Percentiles rank a stretch among this genome's conserved stretches.
Conservation (phyloP, 441 rosid genomes). For the Pelargonium citronellum region DNA sequence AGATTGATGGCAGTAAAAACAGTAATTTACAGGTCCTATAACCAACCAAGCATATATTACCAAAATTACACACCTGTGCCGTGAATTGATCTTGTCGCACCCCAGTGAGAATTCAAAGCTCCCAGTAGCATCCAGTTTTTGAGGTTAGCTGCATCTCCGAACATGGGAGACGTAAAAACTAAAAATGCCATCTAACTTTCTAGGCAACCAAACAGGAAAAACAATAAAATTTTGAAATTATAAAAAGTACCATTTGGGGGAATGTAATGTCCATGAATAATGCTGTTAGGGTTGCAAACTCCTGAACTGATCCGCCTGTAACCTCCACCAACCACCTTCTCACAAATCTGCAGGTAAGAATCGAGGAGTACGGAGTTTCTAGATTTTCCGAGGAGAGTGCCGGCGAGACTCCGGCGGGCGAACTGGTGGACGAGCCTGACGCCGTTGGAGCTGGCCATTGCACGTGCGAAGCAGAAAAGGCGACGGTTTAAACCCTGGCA, state of each 20-base stretch:
- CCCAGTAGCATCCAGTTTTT: constrained; percentile 45
- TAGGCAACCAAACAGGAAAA: background rate
- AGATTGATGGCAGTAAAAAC: background rate
- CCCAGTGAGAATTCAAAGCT: constrained; percentile 34
- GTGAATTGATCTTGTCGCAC: constrained; percentile 58
- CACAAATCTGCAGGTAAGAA: constrained; percentile 30
- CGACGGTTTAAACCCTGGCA: constrained; percentile 28
- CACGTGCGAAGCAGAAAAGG: constrained; percentile 4
- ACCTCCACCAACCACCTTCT: constrained; percentile 31
- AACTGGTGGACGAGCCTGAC: constrained; percentile 44
- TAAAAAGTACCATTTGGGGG: constrained; percentile 29
- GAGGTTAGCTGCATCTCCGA: constrained; percentile 41
- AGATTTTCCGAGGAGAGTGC: constrained; percentile 27
- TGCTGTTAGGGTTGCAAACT: constrained; percentile 24
- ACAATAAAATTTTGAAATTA: background rate
- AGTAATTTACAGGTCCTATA: background rate
- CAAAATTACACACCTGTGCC: constrained; percentile 50
- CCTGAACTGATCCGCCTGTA: constrained; percentile 41
- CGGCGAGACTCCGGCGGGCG: constrained; percentile 43
- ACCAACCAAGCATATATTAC: background rate
- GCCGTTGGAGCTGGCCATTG: constrained; percentile 65
- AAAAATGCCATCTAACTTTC: background rate
- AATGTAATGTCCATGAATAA: constrained; percentile 27
- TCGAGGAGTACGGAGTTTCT: constrained; percentile 31
- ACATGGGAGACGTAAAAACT: background rate